A percentile compares a stretch with the other conserved stretches of the same genome.
Evolutionary conservation across 2,329 filamentous ascomycete species (phyloP).

Genomic region (Cercospora zeina): DNA sequence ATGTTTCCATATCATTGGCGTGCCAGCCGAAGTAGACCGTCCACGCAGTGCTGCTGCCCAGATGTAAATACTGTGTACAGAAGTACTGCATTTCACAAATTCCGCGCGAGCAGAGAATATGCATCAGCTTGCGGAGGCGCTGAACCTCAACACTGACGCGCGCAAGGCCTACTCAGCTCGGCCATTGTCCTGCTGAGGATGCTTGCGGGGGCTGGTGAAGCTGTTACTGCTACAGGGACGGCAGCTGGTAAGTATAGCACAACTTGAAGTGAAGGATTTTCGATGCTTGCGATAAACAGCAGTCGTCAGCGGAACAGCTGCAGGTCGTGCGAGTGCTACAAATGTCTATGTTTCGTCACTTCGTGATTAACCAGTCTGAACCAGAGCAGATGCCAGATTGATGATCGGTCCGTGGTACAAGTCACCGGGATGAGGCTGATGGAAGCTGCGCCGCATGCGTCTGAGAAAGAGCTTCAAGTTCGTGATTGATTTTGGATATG

Average conservation of each 20-base stretch:
- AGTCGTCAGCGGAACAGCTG: not conserved
- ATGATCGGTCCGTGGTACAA: not conserved
- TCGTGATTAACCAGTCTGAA: not conserved
- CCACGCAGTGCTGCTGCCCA: not conserved
- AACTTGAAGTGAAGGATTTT: not conserved
- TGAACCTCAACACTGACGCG: not conserved
- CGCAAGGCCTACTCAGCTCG: not conserved
- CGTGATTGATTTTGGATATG: not conserved
- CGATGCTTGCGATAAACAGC: not conserved
- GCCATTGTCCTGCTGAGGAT: not conserved
- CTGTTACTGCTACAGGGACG: not conserved
- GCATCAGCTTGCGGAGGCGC: not conserved
- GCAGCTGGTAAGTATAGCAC: not conserved
- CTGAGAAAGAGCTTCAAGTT: too few species aligned
- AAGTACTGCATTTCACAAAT: too few species aligned
- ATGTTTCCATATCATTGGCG: not conserved
- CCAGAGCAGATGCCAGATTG: not conserved
- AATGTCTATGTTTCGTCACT: not conserved
- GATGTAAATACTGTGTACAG: not conserved
- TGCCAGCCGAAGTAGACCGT: not conserved
- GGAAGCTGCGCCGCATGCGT: too few species aligned
- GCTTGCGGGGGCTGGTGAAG: not conserved
- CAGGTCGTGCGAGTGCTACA: not conserved
- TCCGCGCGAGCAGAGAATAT: not conserved
- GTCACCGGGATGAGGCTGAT: not conserved